These are phyloP conservation scores for Xylaria sp. DNA, from an alignment of 2,329 filamentous ascomycete genomes.

Conservation along the genomic window DNA sequence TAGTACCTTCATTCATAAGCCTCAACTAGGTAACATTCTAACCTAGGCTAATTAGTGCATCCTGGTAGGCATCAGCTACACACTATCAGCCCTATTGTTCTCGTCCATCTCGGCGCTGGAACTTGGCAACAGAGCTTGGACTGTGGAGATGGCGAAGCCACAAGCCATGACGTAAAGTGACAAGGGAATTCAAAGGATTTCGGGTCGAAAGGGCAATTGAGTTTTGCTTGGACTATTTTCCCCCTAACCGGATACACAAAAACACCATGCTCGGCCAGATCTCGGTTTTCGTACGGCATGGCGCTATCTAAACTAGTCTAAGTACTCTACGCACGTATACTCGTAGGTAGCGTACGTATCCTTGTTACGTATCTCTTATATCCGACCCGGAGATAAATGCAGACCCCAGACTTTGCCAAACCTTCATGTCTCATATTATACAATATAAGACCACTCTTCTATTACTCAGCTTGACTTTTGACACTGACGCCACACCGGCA, in stretches of 20 bases:
- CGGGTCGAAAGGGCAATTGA: neutral
- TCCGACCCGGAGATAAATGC: slow-evolving; percentile 25
- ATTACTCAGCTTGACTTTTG: slow-evolving; percentile 22
- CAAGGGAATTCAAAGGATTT: neutral
- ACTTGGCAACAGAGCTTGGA: neutral
- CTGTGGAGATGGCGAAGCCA: neutral
- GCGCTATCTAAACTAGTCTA: too few relatives aligned
- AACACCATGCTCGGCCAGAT: neutral
- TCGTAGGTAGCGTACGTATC: neutral
- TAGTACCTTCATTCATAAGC: neutral
- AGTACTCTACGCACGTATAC: neutral
- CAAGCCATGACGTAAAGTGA: neutral
- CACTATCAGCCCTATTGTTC: neutral
- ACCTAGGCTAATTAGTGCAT: neutral
- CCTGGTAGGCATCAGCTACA: neutral
- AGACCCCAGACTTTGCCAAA: slow-evolving; percentile 9
- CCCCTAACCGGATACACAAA: neutral
- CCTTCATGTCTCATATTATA: neutral
- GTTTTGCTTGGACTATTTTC: neutral
- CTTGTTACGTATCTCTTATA: neutral
- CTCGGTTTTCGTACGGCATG: neutral
- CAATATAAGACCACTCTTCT: slow-evolving; percentile 1
- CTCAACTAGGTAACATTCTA: neutral
- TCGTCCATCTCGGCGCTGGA: neutral
- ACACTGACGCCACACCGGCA: slow-evolving; percentile 8